phyloP scores from a whole-genome alignment of 139 green algal genomes.

The Chara braunii region DNA sequence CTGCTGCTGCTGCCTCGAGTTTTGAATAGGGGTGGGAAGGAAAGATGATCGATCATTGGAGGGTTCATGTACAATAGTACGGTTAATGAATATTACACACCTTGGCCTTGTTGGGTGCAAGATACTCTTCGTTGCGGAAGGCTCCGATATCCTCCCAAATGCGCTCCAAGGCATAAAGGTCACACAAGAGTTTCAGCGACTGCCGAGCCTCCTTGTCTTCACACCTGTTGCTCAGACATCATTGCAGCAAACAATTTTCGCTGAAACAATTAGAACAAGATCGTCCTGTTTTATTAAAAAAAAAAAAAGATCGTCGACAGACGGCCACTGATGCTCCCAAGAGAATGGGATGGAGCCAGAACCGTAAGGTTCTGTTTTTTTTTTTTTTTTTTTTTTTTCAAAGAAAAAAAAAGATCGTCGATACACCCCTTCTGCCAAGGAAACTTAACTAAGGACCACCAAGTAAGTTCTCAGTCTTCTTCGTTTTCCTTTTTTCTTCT shows the following conservation, averaged over 20 bases:
- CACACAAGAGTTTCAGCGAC: constrained; percentile 27
- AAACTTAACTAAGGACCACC: no score
- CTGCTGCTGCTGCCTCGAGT: no score
- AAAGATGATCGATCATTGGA: background rate
- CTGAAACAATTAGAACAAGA: no score
- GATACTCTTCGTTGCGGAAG: constrained; percentile 38
- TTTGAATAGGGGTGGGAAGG: no score
- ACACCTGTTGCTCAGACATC: constrained; percentile 24
- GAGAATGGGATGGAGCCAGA: no score
- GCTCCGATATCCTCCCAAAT: constrained; percentile 38
- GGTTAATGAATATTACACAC: no score
- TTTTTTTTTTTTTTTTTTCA: constrained; percentile 2
- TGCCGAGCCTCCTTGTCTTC: constrained; percentile 7
- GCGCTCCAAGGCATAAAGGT: constrained; percentile 37
- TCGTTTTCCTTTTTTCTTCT: no score
- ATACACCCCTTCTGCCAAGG: no score
- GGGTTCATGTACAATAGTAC: background rate
- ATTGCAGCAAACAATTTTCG: background rate
- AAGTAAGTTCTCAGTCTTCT: no score
- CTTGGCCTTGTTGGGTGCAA: constrained; percentile 42
- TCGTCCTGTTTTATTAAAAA: background rate
- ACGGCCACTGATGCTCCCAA: no score
- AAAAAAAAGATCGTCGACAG: no score
- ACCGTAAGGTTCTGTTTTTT: background rate
- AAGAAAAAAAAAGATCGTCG: no score